phyloP scores from a whole-genome alignment of 2,329 filamentous ascomycete species.

The Pseudomassariella vexata region DNA sequence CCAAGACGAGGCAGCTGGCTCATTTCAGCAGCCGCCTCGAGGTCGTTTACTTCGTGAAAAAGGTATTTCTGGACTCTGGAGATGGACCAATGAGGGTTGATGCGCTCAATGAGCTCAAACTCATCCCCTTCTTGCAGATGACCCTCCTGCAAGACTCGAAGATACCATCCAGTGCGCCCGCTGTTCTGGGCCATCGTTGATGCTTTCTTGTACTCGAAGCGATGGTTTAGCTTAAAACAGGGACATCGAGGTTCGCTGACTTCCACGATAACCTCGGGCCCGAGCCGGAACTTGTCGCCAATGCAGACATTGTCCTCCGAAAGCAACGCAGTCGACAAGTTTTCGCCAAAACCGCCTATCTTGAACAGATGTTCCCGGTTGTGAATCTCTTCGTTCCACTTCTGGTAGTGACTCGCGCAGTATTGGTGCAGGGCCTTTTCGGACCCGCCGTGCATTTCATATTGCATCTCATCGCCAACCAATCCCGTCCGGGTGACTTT shows the following conservation, averaged over 20 bases:
- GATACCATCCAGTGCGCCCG: conserved; percentile 59
- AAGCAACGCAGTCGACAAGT: conserved; percentile 48
- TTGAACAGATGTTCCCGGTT: conserved; percentile 42
- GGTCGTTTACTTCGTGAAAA: conserved; percentile 30
- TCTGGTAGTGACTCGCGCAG: conserved; percentile 49
- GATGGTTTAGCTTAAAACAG: conserved; percentile 64
- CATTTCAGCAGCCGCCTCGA: conserved; percentile 43
- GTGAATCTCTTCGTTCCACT: conserved; percentile 48
- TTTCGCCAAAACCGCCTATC: conserved; percentile 59
- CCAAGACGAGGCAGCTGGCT: conserved; percentile 43
- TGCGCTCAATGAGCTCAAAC: conserved; percentile 7
- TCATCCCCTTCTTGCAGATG: conserved; percentile 29
- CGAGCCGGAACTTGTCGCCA: conserved; percentile 53
- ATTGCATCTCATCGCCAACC: conserved; percentile 54
- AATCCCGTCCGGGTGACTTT: conserved; percentile 43
- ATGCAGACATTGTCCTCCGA: conserved; percentile 61
- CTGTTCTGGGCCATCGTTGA: conserved; percentile 48
- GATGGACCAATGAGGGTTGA: conserved; percentile 5
- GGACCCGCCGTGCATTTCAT: conserved; percentile 48
- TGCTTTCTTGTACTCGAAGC: conserved; percentile 57
- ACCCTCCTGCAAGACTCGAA: conserved; percentile 52
- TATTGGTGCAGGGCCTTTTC: conserved; percentile 61
- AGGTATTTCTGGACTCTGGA: conserved; percentile 3
- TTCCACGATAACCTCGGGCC: conserved; percentile 40
- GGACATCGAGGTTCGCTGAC: conserved; percentile 57